Base-by-base conservation (phyloP, 805 yeast species). In the Candida sanyiensis region DNA sequence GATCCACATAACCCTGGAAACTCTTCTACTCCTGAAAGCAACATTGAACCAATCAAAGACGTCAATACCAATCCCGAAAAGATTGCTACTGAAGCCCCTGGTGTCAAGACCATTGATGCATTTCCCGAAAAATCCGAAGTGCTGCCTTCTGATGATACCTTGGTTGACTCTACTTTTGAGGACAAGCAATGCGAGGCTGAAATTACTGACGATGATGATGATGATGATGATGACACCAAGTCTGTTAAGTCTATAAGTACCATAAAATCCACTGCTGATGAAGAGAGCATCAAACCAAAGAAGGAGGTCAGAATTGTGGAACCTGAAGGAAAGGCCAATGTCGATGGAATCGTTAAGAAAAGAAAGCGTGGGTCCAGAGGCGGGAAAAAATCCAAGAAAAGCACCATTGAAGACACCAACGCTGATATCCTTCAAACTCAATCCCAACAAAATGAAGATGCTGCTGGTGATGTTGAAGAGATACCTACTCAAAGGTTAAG, bases 341-440 rank as follows among this genome's bases (percentile, higher is more conserved):
- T n/a, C 0, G 33, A 42, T 11, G 55, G 61, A 2, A 9, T 12
- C 16, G 62, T 68, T 38, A 80, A 76, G 59, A 80, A 73, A 51
- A 69, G 96, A 20, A 88, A 85, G 54, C 72, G 96, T 53, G 96
- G 96, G 5, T 69, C 82, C 8, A 67, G 96, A 43, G 96, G 96
- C 11, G 95, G 95, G 0, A 78, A 77, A 49, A 73, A 82, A 51
- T 61, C 72, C 33, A 75, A 68, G 46, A 50, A 49, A 33, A 27
- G 27, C 17, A 20, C n/a, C n/a, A 37, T 16, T 19, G 28, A 15
- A 15, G 44, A 18, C 10, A 37, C 15, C 21, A 28, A 11, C 19
- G 46, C 40, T 23, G 23, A 27, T 10, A 36, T 33, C 6, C 19
- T 6, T 11, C 17, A 23, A 12, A n/a, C 33, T 3, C 33, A 39